Conservation (phyloP, 371 early-diverging fungal genomes). For the Mucor piriformis region DNA sequence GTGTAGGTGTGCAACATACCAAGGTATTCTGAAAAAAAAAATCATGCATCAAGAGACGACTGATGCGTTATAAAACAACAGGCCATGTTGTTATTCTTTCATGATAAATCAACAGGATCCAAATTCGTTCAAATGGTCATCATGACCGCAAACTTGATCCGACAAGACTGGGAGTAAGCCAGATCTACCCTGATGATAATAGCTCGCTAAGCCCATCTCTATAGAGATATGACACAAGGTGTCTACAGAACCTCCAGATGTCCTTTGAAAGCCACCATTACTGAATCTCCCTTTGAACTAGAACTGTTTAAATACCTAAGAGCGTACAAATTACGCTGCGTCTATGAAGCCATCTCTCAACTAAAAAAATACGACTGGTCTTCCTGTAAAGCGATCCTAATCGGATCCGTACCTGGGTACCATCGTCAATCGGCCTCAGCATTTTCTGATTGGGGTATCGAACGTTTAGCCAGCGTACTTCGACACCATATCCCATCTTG, state of each 20-base stretch:
- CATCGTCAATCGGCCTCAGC: background rate
- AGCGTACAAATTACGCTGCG: background rate
- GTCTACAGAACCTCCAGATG: slow-evolving; percentile 7
- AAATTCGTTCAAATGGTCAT: background rate
- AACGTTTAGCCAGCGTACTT: slow-evolving; percentile 2
- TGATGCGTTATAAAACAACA: no score
- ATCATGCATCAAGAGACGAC: no score
- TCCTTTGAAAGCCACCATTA: background rate
- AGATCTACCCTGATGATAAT: background rate
- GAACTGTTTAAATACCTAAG: background rate
- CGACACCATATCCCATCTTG: background rate
- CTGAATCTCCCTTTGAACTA: background rate
- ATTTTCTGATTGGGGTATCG: slow-evolving; percentile 2
- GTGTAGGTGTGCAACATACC: slow-evolving; percentile 2
- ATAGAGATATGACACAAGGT: slow-evolving; percentile 14
- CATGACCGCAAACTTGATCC: slow-evolving; percentile 12
- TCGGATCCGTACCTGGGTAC: slow-evolving; percentile 11
- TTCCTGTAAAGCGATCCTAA: slow-evolving; percentile 4
- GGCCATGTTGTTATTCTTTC: slow-evolving; percentile 6
- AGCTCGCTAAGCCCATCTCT: no score
- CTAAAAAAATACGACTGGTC: slow-evolving; percentile 1
- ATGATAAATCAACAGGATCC: background rate
- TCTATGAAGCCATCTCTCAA: background rate
- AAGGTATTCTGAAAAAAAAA: no score
- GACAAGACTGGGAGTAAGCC: slow-evolving; percentile 11